Conservation (phyloP, 1,284 basidiomycete species). For the Phellopilus nigrolimitatus region DNA sequence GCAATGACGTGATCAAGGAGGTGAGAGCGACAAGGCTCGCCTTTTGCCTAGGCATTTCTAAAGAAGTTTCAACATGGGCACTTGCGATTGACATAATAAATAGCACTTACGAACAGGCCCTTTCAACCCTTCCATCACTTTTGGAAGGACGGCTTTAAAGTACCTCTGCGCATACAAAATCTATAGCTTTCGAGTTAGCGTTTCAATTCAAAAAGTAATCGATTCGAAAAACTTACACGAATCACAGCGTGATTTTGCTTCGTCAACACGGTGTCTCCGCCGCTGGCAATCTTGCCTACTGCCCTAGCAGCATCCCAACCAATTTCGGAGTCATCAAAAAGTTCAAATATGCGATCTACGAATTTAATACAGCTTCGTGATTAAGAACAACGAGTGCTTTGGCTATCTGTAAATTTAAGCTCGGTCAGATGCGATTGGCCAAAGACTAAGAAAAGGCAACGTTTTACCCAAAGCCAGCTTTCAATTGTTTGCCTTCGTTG, state of each 20-base stretch:
- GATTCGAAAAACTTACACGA: slow-evolving; percentile 45
- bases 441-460: neutral
- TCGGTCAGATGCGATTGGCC: slow-evolving; percentile 11
- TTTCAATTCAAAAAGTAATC: neutral
- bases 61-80: neutral
- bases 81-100: slow-evolving; percentile 2
- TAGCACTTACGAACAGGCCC: slow-evolving; percentile 37
- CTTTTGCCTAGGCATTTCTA: slow-evolving; percentile 49
- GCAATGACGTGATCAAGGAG: slow-evolving; percentile 76
- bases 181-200: slow-evolving; percentile 36
- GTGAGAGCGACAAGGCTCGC: slow-evolving; percentile 84
- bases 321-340: slow-evolving; percentile 59
- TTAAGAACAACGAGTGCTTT: slow-evolving; percentile 78
- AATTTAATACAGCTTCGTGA: slow-evolving; percentile 56
- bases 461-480: slow-evolving; percentile 68
- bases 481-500: slow-evolving; percentile 50
- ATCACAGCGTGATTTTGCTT: slow-evolving; percentile 75
- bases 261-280: slow-evolving; percentile 56
- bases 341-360: slow-evolving; percentile 60
- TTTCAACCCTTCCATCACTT: slow-evolving; percentile 61
- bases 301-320: slow-evolving; percentile 69
- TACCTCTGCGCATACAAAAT: slow-evolving; percentile 84
- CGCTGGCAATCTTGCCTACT: slow-evolving; percentile 59
- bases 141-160: slow-evolving; percentile 71
- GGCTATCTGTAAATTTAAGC: slow-evolving; percentile 58